A percentile compares a stretch with the other conserved stretches of the same genome.
phyloP scores from a whole-genome alignment of 176 grass and related monocot species.

The Oropetium thomaeum region DNA sequence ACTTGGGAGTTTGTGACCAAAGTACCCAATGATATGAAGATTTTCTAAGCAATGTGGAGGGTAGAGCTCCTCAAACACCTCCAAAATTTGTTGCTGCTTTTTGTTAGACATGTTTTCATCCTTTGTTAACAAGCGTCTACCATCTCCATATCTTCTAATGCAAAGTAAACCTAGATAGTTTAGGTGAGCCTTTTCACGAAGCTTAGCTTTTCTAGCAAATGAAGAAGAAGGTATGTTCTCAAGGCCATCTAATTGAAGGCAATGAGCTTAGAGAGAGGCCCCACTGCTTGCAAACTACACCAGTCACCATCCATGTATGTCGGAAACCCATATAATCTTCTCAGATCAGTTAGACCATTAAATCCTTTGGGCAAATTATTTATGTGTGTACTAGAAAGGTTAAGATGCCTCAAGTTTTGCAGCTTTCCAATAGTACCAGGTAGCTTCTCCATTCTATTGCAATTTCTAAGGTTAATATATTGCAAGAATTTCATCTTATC shows the following conservation, averaged over 20 bases:
- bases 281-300: conserved; percentile 17
- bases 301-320: neutral
- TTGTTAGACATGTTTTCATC: neutral
- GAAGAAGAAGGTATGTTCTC: conserved; percentile 2
- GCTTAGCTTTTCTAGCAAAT: neutral
- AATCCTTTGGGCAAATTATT: neutral
- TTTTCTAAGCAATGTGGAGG: conserved; percentile 1
- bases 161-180: neutral
- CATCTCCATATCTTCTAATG: neutral
- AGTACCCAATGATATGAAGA: neutral
- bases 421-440: conserved; percentile 11
- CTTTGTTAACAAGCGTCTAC: neutral
- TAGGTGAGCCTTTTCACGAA: conserved; percentile 2
- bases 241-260: neutral
- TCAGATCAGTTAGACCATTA: neutral
- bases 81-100: neutral
- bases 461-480: neutral
- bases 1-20: neutral
- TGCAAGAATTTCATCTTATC: conserved; percentile 25
- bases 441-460: neutral
- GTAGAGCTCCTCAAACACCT: conserved; percentile 11
- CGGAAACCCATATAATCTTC: conserved; percentile 9
- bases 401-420: neutral
- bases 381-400: neutral
- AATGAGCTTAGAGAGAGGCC: neutral